phyloP scores from a whole-genome alignment of 257 asterid species.

The Hygrophila difformis region DNA sequence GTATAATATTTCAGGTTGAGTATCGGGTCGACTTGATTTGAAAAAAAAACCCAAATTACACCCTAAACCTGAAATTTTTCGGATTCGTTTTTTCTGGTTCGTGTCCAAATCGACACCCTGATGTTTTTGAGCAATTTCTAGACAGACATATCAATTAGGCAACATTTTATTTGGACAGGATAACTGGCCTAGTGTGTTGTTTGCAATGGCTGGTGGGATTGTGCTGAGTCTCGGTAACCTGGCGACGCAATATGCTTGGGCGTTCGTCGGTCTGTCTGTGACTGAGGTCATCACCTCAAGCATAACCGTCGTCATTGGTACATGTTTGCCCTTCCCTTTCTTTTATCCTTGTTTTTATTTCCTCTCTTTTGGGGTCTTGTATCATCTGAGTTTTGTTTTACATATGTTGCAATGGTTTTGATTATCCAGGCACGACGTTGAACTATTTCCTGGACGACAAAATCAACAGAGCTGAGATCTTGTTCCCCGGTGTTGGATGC shows the following conservation, averaged over 20 bases:
- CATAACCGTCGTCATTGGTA: slow-evolving; percentile 91
- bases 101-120: too few species aligned
- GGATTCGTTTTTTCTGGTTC: too few species aligned
- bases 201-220: slow-evolving; percentile 89
- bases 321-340: not conserved
- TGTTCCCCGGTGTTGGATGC: slow-evolving; percentile 88
- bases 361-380: too few species aligned
- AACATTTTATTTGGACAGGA: slow-evolving; percentile 36
- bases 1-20: too few species aligned
- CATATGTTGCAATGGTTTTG: not conserved
- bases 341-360: not conserved
- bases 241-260: slow-evolving; percentile 95
- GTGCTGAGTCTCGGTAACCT: slow-evolving; percentile 85
- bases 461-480: slow-evolving; percentile 89
- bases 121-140: not conserved
- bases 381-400: not conserved
- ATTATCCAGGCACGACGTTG: slow-evolving; percentile 68
- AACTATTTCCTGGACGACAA: slow-evolving; percentile 80
- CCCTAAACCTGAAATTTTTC: too few species aligned
- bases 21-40: too few species aligned
- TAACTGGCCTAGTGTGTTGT: slow-evolving; percentile 71
- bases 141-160: not conserved
- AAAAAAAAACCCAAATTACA: too few species aligned
- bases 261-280: slow-evolving; percentile 85
- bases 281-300: slow-evolving; percentile 82